A percentile compares a stretch with the other conserved stretches of the same genome.
Evolutionary conservation across 257 asterid species (phyloP).

Genomic region (Solanum tarapatanum): DNA sequence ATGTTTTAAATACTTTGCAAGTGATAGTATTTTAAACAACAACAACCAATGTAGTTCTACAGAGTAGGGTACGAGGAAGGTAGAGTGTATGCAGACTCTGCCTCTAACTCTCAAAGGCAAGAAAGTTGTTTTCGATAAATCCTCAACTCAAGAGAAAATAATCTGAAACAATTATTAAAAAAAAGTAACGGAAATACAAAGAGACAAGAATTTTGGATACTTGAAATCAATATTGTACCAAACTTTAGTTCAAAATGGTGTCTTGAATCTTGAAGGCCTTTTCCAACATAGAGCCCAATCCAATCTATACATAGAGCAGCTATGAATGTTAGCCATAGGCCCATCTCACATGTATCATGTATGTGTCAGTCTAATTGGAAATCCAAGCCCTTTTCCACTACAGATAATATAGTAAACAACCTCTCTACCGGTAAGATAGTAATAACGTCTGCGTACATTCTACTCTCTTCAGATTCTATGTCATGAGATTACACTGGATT

Average conservation of each 20-base stretch:
- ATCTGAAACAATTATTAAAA: neutral
- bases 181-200: neutral
- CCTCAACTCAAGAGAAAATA: neutral
- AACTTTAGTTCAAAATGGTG: neutral
- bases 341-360: neutral
- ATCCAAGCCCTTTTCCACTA: neutral
- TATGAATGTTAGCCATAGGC: neutral
- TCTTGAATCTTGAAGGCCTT: neutral
- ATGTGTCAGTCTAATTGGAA: neutral
- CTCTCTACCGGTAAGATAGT: neutral
- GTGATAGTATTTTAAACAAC: neutral
- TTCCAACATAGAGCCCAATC: neutral
- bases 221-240: neutral
- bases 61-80: neutral
- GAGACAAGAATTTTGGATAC: neutral
- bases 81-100: neutral
- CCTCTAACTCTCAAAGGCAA: neutral
- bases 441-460: neutral
- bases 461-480: rapidly evolving
- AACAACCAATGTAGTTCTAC: neutral
- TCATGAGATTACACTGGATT: too few relatives aligned
- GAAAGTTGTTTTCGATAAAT: neutral
- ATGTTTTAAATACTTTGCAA: neutral
- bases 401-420: neutral
- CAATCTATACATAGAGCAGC: neutral